Conservation (phyloP, 805 yeast species). For the Candida pini region DNA sequence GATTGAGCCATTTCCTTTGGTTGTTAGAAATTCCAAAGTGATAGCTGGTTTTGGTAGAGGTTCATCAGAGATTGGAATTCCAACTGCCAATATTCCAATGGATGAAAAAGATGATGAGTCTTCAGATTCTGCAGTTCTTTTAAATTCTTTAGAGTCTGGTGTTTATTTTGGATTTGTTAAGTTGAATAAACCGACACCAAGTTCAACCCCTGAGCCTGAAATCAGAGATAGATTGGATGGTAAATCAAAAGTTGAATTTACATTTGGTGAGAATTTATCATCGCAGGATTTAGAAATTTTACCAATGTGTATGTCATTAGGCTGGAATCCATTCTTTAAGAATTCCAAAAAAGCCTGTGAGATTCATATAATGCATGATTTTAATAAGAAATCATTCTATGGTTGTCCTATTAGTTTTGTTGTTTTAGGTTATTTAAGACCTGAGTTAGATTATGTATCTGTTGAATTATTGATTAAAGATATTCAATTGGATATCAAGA, state of each 20-base stretch:
- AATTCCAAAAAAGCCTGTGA: slow-evolving; percentile 81
- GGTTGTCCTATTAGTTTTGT: slow-evolving; percentile 70
- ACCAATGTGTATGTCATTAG: slow-evolving; percentile 94
- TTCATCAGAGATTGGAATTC: slow-evolving; percentile 86
- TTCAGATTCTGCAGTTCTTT: too few species aligned
- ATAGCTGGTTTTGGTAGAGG: slow-evolving; percentile 94
- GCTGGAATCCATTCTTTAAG: slow-evolving; percentile 90
- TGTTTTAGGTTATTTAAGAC: slow-evolving; percentile 85
- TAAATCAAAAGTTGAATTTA: slow-evolving; percentile 44
- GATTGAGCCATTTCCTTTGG: slow-evolving; percentile 42
- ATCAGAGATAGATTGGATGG: slow-evolving; percentile 29
- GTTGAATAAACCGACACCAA: slow-evolving; percentile 7
- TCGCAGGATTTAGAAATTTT: slow-evolving; percentile 41
- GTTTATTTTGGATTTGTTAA: slow-evolving; percentile 77
- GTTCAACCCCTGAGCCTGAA: slow-evolving; percentile 29
- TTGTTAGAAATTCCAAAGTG: slow-evolving; percentile 40
- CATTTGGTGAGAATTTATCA: slow-evolving; percentile 50
- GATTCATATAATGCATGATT: slow-evolving; percentile 76
- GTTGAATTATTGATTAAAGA: slow-evolving; percentile 78
- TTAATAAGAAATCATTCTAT: slow-evolving; percentile 55
- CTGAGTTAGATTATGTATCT: slow-evolving; percentile 82
- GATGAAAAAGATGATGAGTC: slow-evolving; percentile 33
- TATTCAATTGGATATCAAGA: slow-evolving; percentile 71
- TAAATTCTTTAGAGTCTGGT: slow-evolving; percentile 56
- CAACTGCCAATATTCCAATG: slow-evolving; percentile 87